These are phyloP conservation scores for Neofusicoccum cordaticola DNA, from an alignment of 2,329 filamentous ascomycete genomes.

Conservation along the genomic window DNA sequence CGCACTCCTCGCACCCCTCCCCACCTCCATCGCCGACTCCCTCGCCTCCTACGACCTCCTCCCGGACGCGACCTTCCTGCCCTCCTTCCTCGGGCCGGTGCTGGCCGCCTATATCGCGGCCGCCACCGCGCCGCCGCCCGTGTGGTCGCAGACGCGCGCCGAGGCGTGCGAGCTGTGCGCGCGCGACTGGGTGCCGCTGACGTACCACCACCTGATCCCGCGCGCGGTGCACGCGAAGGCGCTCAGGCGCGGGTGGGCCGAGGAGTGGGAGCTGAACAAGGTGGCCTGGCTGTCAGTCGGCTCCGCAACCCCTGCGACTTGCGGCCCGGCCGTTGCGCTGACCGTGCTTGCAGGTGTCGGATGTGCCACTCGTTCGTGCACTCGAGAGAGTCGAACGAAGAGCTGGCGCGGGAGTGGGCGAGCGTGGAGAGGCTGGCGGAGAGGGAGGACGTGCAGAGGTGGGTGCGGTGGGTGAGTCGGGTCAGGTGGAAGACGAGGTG, in stretches of 20 bases:
- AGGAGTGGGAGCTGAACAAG: constrained; percentile 69
- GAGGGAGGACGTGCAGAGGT: constrained; percentile 69
- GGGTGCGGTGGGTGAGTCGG: constrained; percentile 69
- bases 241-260: constrained; percentile 75
- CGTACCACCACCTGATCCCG: constrained; percentile 87
- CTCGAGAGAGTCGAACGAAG: constrained; percentile 70
- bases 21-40: constrained; percentile 63
- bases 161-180: constrained; percentile 72
- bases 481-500: constrained; percentile 61
- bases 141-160: constrained; percentile 57
- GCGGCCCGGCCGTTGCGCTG: no score
- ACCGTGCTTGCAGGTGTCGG: constrained; percentile 50
- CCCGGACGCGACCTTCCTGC: constrained; percentile 36
- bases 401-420: constrained; percentile 68
- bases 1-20: constrained; percentile 53
- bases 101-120: constrained; percentile 61
- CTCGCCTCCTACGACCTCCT: constrained; percentile 66
- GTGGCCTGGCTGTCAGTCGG: constrained; percentile 67
- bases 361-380: constrained; percentile 84
- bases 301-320: no score
- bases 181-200: constrained; percentile 70
- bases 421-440: constrained; percentile 69
- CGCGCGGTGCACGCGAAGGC: constrained; percentile 72
- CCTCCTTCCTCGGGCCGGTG: constrained; percentile 61
- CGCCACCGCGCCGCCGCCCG: constrained; percentile 61